phyloP scores from a whole-genome alignment of 352 stramenopile genomes.

The Pythium coloratum region DNA sequence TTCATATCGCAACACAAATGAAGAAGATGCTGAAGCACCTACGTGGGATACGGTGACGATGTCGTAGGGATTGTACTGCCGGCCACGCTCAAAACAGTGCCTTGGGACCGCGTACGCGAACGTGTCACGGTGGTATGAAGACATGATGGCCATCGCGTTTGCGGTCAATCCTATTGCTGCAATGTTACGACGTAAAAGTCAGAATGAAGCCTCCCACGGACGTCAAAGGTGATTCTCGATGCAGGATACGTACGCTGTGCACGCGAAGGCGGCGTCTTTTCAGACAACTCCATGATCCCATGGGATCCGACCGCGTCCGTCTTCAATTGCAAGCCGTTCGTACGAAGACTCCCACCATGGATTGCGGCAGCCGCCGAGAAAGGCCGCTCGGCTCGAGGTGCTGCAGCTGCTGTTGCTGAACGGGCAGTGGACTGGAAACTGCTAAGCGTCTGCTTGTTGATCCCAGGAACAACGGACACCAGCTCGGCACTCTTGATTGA shows the following conservation, averaged over 20 bases:
- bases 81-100: constrained; percentile 46
- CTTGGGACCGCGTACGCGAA: constrained; percentile 70
- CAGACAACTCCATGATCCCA: neutral
- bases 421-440: neutral
- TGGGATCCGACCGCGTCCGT: neutral
- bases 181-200: neutral
- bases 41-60: constrained; percentile 64
- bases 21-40: neutral
- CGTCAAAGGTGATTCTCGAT: neutral
- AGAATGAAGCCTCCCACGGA: neutral
- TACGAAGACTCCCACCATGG: constrained; percentile 2
- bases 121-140: constrained; percentile 37
- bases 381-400: constrained; percentile 11
- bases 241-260: neutral
- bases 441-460: neutral
- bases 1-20: neutral
- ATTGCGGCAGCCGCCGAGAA: constrained; percentile 18
- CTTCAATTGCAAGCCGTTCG: neutral
- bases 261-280: neutral
- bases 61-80: constrained; percentile 68
- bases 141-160: constrained; percentile 10
- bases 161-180: constrained; percentile 6
- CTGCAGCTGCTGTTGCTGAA: neutral
- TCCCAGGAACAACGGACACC: neutral
- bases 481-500: neutral